Base-by-base conservation (phyloP, 140 eudicot species). In the Ambrosia hybrid region DNA sequence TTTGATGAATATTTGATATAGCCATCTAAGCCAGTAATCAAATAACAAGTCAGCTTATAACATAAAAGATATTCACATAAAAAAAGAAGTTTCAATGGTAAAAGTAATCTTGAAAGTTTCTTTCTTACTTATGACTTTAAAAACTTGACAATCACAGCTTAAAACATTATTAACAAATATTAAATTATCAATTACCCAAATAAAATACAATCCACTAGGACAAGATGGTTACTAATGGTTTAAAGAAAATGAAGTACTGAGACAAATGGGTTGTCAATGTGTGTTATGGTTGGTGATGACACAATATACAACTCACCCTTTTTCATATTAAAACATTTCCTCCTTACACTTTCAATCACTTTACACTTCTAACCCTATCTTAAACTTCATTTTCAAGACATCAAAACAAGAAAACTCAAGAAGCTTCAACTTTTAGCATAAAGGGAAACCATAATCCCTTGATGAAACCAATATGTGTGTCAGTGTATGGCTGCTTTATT, bases 241-340 rank as follows among this genome's bases (percentile, higher is more conserved):
- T 21, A 71, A 39, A 51, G 7, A 30, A 45, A 45, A 16, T 39
- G 45, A 39, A 49, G 72, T 61, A 21, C 26, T 21, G 58, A 62
- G 52, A 74, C 48, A 77, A 61, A 66, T 39, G 66, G 51, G 68
- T 57, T 73, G 75, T 73, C 26, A 48, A 49, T 33, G 17, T 57
- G 61, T 57, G 62, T 56, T 78, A 73, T 57, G 76, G 73, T 68
- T 77, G 77, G 62, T 41, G 80, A 73, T 80, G 80, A 80, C 77
- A 21, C 26, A 21, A 0, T 80, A 80, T 69, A 70, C 77, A 69
- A 64, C 80, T 65, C 61, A 67, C 70, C 77, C 74, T 70, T 70
- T 70, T 61, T 52, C 72, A 53, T 53, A 70, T 58, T 73, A 48
- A 66, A 58, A 51, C 66, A 58, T 36, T 72, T 4, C 52, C 34